phyloP scores from a whole-genome alignment of 352 stramenopile species.

The Blastocystis sp. region DNA sequence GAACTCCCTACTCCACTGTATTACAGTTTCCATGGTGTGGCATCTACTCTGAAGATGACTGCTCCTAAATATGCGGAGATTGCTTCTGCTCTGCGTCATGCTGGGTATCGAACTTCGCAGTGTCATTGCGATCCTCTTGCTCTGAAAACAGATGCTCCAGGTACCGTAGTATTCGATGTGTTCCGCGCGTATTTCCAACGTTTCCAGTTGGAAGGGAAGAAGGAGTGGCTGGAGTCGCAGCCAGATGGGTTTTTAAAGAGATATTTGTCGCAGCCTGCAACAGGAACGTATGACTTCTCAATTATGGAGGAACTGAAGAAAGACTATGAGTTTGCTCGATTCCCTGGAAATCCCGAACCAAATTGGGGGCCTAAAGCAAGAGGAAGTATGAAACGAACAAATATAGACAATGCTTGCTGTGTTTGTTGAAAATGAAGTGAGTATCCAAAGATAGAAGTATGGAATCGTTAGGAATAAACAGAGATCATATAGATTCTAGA shows the following conservation, averaged over 20 bases:
- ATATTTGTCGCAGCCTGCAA: background rate
- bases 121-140: constrained; percentile 94
- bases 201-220: constrained; percentile 82
- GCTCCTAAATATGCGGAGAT: constrained; percentile 80
- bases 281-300: constrained; percentile 65
- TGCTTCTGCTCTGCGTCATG: constrained; percentile 81
- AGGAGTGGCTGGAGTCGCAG: constrained; percentile 11
- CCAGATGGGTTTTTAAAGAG: constrained; percentile 36
- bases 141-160: constrained; percentile 95
- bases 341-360: constrained; percentile 86
- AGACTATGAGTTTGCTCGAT: constrained; percentile 79
- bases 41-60: constrained; percentile 82
- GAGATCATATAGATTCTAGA: constrained; percentile 15
- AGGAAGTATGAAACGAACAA: constrained; percentile 51
- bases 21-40: constrained; percentile 87
- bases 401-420: constrained; percentile 64
- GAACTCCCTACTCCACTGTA: constrained; percentile 91
- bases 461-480: background rate
- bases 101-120: constrained; percentile 89
- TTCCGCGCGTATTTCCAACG: constrained; percentile 89
- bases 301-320: constrained; percentile 70
- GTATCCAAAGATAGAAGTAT: background rate
- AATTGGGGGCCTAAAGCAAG: constrained; percentile 90
- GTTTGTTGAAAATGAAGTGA: background rate
- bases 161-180: constrained; percentile 94